These are phyloP conservation scores for Schoenoplectus tabernaemontani DNA, from an alignment of 202 grass and related monocot species.

Conservation along the genomic window DNA sequence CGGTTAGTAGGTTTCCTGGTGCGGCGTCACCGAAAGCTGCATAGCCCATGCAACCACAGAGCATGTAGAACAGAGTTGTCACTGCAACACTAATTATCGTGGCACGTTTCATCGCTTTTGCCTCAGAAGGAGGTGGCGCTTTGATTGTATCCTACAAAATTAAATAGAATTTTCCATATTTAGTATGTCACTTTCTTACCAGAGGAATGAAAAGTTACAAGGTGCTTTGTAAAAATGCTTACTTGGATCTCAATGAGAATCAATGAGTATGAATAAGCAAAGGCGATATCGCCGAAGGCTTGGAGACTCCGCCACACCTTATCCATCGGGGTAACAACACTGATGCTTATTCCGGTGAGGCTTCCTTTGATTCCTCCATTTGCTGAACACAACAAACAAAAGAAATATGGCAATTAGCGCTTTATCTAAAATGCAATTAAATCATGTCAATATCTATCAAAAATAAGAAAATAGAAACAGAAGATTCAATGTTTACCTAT, in stretches of 20 bases:
- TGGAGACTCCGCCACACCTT: slow-evolving; percentile 95
- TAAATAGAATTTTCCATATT: background rate
- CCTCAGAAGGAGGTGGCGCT: slow-evolving; percentile 70
- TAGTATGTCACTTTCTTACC: background rate
- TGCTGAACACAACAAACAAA: slow-evolving; percentile 13
- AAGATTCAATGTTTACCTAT: slow-evolving; percentile 22
- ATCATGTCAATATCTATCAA: background rate
- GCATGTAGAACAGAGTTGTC: slow-evolving; percentile 96
- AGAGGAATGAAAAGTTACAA: background rate
- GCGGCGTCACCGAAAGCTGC: slow-evolving; percentile 76
- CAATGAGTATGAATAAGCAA: slow-evolving; percentile 97
- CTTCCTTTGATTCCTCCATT: slow-evolving; percentile 62
- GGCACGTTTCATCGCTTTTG: slow-evolving; percentile 80
- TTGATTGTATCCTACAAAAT: slow-evolving; percentile 55
- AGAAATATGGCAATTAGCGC: too few relatives aligned
- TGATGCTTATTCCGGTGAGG: slow-evolving; percentile 86
- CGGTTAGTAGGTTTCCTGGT: slow-evolving; percentile 79
- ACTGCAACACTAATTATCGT: slow-evolving; percentile 73
- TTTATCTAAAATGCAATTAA: background rate
- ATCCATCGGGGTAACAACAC: slow-evolving; percentile 54
- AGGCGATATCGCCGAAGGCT: slow-evolving; percentile 90
- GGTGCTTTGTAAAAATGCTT: background rate
- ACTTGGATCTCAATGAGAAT: slow-evolving; percentile 99
- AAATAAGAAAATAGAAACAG: background rate
- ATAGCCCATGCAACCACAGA: slow-evolving; percentile 91